Evolutionary conservation across 768 basidiomycete genomes (phyloP), one percentile per base, ranked within the genome.

Genomic region (Leccinum arenicola): DNA sequence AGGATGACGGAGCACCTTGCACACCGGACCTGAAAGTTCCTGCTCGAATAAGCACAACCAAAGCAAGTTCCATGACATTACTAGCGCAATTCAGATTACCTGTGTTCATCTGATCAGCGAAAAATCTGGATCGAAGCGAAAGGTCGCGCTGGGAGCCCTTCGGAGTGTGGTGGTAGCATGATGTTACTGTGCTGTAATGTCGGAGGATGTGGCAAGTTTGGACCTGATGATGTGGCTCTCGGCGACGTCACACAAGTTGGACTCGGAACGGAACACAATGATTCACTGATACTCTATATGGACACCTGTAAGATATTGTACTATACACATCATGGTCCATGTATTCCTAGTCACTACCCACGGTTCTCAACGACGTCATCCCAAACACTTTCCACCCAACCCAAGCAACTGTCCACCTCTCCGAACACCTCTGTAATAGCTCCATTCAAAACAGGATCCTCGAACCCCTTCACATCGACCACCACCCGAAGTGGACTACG

Each of bases 361-460:
- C n/a, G 40, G 19, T 45, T 64, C 45, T 70, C 64, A 6, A 76
- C 49, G 27, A 81, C 61, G 55, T 84, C 82, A 4, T 65, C 72
- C 88, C 87, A 89, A 6, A 81, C 75, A n/a, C 63, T 66, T 43
- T 80, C 77, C 5, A 80, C 74, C 88, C 88, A 91, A 40, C 65
- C 65, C n/a, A 85, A 66, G 55, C 77, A 77, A 3, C 40, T 55
- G 43, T 73, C 65, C 49, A 87, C 59, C 68, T 75, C 79, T 48
- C 55, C 62, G 55, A 80, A 69, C 21, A 76, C 76, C 12, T 82
- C 80, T 15, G 66, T 63, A 9, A 81, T 70, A 0, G 77, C 83
- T 12, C 65, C 61, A n/a, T 64, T 73, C 52, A 91, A 73, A 1
- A 85, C 74, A 27, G 77, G 77, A 63, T 87, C 87, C 58, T 90